Evolutionary conservation across 2,329 filamentous ascomycete species (phyloP).

Genomic region (Epichloe sp.): DNA sequence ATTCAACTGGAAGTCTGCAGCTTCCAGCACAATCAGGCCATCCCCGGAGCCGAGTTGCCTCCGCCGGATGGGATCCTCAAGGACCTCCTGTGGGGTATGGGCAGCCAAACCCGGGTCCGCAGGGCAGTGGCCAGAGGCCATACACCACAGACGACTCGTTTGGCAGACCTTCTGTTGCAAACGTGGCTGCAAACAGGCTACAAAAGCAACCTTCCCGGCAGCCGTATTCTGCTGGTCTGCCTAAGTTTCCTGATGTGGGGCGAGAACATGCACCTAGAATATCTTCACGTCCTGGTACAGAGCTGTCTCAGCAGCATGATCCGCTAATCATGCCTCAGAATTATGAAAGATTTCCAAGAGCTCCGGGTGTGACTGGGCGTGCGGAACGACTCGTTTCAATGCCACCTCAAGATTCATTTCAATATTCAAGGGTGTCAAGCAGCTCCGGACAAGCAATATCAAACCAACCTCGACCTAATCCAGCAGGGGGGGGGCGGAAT

Average conservation of each 20-base stretch:
- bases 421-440: slow-evolving; percentile 10
- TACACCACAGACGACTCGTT: slow-evolving; percentile 12
- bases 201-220: slow-evolving; percentile 14
- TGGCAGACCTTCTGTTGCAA: slow-evolving; percentile 15
- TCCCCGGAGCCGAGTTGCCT: slow-evolving; percentile 29
- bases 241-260: background rate
- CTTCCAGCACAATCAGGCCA: slow-evolving; percentile 16
- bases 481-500: slow-evolving; percentile 14
- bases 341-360: slow-evolving; percentile 18
- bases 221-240: background rate
- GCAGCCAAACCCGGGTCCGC: slow-evolving; percentile 24
- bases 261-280: background rate
- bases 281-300: slow-evolving; percentile 8
- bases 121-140: slow-evolving; percentile 6
- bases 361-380: slow-evolving; percentile 17
- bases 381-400: slow-evolving; percentile 22
- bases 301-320: slow-evolving; percentile 10
- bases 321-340: slow-evolving; percentile 3
- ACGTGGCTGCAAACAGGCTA: slow-evolving; percentile 19
- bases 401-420: slow-evolving; percentile 12
- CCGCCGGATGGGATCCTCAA: slow-evolving; percentile 32
- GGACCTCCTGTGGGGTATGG: slow-evolving; percentile 25
- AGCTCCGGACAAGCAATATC: slow-evolving; percentile 9
- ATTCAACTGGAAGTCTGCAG: slow-evolving; percentile 34
- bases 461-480: slow-evolving; percentile 11